These are phyloP conservation scores for Aureobasidium melanogenum DNA, from an alignment of 2,329 filamentous ascomycete species.

Conservation along the genomic window DNA sequence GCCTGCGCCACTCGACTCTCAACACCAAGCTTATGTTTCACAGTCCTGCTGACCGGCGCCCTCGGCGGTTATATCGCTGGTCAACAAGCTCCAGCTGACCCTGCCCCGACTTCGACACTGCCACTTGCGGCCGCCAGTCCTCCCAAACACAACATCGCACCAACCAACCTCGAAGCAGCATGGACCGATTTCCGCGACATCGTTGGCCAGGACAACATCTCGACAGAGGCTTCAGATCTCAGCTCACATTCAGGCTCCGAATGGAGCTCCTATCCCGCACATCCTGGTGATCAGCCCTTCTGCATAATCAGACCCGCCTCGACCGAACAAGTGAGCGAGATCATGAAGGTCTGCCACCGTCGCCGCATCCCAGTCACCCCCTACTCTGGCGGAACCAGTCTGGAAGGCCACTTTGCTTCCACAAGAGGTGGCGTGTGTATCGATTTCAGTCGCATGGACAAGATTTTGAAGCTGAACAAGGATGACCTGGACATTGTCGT, in stretches of 20 bases:
- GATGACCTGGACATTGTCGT: slow-evolving; percentile 52
- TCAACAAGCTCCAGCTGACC: slow-evolving; percentile 36
- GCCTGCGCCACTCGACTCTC: not conserved
- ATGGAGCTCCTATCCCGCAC: slow-evolving; percentile 48
- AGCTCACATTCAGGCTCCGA: slow-evolving; percentile 52
- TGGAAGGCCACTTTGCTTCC: slow-evolving; percentile 82
- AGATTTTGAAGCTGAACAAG: slow-evolving; percentile 67
- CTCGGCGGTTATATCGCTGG: slow-evolving; percentile 49
- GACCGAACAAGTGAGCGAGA: slow-evolving; percentile 74
- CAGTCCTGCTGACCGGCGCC: slow-evolving; percentile 45
- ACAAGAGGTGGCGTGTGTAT: slow-evolving; percentile 77
- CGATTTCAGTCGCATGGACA: slow-evolving; percentile 79
- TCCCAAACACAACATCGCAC: slow-evolving; percentile 47
- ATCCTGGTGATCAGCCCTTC: slow-evolving; percentile 37
- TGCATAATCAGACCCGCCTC: slow-evolving; percentile 66
- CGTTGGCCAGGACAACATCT: slow-evolving; percentile 55
- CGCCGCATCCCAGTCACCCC: slow-evolving; percentile 76
- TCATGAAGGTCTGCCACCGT: slow-evolving; percentile 82
- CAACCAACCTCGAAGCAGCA: slow-evolving; percentile 52
- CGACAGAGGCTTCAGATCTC: slow-evolving; percentile 45
- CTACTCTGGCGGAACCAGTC: slow-evolving; percentile 78
- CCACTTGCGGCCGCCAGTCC: slow-evolving; percentile 40
- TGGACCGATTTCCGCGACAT: slow-evolving; percentile 56
- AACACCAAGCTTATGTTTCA: slow-evolving; percentile 23
- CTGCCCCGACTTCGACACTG: slow-evolving; percentile 46